Evolutionary conservation across 306 rosid species (phyloP), one percentile per base, ranked within the genome.

Genomic region (Dryas drummondii): DNA sequence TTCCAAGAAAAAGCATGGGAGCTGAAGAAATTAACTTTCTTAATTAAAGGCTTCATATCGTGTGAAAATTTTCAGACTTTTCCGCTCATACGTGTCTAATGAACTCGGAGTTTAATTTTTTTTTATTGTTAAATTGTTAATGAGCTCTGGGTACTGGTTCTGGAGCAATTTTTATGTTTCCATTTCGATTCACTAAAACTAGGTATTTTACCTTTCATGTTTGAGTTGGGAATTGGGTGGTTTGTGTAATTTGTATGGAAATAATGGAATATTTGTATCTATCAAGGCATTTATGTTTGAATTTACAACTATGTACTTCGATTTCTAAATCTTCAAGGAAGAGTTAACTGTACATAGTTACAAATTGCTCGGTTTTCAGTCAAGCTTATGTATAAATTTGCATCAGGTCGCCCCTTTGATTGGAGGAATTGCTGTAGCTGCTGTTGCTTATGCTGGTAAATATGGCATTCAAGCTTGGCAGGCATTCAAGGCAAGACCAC

Each of bases 401-500:
- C 19, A 32, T 14, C 80, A 93, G 97, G 85, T 80, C 52, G 74
- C 93, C 9, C 91, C 96, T 1, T 79, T 93, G 59, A 12, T 88
- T 9, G 83, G 93, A 9, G 96, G 96, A 71, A 1, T 87, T 48
- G 89, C 88, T 45, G 90, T 91, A 48, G 98, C 98, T 45, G 98
- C 96, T 1, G 87, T 96, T 64, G 98, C 98, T 55, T 91, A 85
- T 80, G 98, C 88, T 0, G 92, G 89, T n/a, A 86, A 79, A 68
- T 89, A 81, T 76, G 73, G 96, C n/a, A 85, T 93, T 50, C 78
- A 40, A 62, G 96, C 97, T 77, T 93, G 97, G 98, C 91, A 91
- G 73, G 91, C 93, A 66, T 82, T 91, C 82, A 89, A 85, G 84
- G 86, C 93, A 74, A 81, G 90, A 57, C 90, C 90, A 2, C 80